Base-by-base conservation (phyloP, 192 early-diverging fungal genomes). In the Coemansia furcata region DNA sequence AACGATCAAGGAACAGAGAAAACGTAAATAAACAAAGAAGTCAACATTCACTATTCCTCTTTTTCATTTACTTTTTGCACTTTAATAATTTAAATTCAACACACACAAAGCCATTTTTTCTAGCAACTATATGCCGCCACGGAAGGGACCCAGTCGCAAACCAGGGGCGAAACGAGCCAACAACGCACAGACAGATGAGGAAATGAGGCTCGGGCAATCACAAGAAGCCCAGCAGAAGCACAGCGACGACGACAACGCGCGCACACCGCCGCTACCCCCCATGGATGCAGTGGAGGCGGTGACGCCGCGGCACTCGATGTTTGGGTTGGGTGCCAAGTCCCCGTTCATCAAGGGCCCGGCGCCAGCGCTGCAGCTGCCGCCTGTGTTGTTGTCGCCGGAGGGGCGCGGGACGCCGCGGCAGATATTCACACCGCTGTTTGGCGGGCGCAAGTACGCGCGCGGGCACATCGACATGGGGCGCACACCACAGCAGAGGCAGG, bases 381-480 rank as follows among this genome's bases (percentile, higher is more conserved):
- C 2, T 26, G 15, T 15, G 23, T 39, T 66, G 33, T 21, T 39
- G 26, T 55, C 55, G 40, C 66, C 43, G 62, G 60, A 37, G 67
- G 55, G 37, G 35, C 42, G 26, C 6, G 23, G 55, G 12, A 58
- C 42, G 33, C 47, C 62, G 17, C 70, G 76, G 0, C 67, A 63
- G 17, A 63, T 80, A 23, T 63, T 74, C 23, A 80, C 77, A 23
- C 77, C 77, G 4, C 8, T 80, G 36, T 65, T 44, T 43, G 77
- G 49, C 21, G 49, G 77, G 33, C 77, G 77, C 59, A 74, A 74
- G 60, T 80, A 74, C 59, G 61, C 77, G 21, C 68, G 72, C 19
- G 69, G 62, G 15, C 35, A 49, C 4, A 47, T 72, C 0, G 77
- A 80, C 23, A 36, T 79, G 35, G 61, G 65, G n/a, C 8, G n/a